A percentile compares a stretch with the other conserved stretches of the same genome.
These are phyloP conservation scores for Micractinium conductrix DNA, from an alignment of 139 green algal species.

Conservation along the genomic window DNA sequence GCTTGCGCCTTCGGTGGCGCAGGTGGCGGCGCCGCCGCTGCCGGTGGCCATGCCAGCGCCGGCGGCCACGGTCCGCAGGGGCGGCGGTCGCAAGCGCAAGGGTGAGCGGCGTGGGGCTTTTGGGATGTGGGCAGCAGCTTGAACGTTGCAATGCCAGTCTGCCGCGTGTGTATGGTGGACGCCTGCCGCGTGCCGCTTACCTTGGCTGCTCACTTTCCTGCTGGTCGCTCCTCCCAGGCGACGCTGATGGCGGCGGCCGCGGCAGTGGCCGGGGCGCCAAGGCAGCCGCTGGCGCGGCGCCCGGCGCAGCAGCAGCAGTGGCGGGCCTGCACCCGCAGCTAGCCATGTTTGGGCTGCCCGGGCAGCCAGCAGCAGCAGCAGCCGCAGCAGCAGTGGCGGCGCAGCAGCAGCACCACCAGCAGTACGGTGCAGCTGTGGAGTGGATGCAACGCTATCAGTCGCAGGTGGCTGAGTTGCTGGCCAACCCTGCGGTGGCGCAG, in stretches of 20 bases:
- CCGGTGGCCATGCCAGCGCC: not conserved
- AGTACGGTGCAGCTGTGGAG: not conserved
- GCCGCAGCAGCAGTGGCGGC: too few relatives aligned
- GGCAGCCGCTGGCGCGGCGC: not conserved
- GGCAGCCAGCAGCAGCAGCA: not conserved
- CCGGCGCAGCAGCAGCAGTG: not conserved
- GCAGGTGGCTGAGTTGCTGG: not conserved
- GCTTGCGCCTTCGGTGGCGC: too few relatives aligned
- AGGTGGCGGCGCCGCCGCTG: not conserved
- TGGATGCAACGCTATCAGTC: constrained; percentile 22
- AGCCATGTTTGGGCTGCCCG: not conserved
- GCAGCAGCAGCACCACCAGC: constrained; percentile 14
- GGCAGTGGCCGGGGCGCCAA: not conserved
- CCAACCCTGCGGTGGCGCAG: not conserved
- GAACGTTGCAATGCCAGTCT: not conserved
- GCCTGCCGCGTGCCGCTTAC: too few relatives aligned
- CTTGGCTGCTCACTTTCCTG: too few relatives aligned
- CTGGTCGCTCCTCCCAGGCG: too few relatives aligned
- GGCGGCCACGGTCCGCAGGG: not conserved
- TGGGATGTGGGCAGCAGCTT: not conserved
- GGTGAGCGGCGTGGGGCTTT: not conserved
- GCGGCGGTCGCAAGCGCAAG: constrained; percentile 30
- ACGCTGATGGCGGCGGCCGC: not conserved
- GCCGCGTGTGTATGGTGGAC: too few relatives aligned
- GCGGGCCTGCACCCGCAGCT: not conserved